Conservation (phyloP, 495 filamentous ascomycete genomes). For the Parmelia sp. region DNA sequence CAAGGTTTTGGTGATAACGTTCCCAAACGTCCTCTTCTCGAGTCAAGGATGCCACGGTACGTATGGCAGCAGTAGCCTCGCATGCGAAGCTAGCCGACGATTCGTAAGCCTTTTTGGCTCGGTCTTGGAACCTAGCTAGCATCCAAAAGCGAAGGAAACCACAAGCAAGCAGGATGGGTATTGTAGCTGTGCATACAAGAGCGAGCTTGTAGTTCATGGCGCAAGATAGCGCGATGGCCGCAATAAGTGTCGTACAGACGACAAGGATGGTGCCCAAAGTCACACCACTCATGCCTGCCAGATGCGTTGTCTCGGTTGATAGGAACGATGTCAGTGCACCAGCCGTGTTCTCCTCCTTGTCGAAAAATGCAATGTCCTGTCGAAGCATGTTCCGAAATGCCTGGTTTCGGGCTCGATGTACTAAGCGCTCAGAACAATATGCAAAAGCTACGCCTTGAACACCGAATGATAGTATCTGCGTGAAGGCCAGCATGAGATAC, state of each 20-base stretch:
- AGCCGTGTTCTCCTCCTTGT: conserved; percentile 73
- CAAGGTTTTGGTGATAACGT: conserved; percentile 64
- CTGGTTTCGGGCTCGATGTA: conserved; percentile 70
- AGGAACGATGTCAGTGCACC: conserved; percentile 81
- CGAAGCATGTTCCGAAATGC: conserved; percentile 86
- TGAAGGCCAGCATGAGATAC: conserved; percentile 89
- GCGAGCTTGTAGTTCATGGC: conserved; percentile 86
- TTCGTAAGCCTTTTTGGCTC: conserved; percentile 65
- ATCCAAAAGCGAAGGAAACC: conserved; percentile 86
- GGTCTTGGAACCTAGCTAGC: conserved; percentile 65
- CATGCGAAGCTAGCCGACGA: conserved; percentile 77
- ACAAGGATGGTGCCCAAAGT: conserved; percentile 77
- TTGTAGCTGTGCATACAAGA: conserved; percentile 69
- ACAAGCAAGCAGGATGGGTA: conserved; percentile 70
- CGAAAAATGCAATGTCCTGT: conserved; percentile 88
- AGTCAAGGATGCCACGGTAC: conserved; percentile 86
- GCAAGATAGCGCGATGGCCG: conserved; percentile 57
- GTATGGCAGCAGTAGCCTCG: conserved; percentile 84
- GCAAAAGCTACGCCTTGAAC: conserved; percentile 71
- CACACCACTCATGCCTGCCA: conserved; percentile 73
- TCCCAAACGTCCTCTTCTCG: conserved; percentile 72
- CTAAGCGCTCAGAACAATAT: conserved; percentile 73
- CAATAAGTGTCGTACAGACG: conserved; percentile 65
- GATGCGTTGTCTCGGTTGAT: conserved; percentile 76
- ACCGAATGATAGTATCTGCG: conserved; percentile 63